Evolutionary conservation across 306 rosid species (phyloP).

Genomic region (Rubus parviflorus): DNA sequence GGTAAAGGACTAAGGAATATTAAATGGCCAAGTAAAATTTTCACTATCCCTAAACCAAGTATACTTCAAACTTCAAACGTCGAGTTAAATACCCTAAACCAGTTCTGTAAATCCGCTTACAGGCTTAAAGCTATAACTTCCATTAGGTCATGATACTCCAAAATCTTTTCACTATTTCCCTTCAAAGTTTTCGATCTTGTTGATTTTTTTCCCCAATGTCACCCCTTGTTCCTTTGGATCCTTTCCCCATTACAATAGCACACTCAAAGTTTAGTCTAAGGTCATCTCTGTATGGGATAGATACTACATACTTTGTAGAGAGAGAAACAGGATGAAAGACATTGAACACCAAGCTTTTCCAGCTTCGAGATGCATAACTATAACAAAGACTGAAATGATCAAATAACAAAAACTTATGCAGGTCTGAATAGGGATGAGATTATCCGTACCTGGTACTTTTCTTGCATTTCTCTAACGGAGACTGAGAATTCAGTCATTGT

Average conservation of each 20-base stretch:
- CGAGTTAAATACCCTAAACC: not conserved
- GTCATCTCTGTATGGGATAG: not conserved
- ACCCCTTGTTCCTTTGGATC: not conserved
- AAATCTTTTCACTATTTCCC: not conserved
- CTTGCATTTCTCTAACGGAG: constrained; percentile 95
- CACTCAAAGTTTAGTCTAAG: not conserved
- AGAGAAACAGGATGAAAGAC: not conserved
- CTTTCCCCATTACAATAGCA: not conserved
- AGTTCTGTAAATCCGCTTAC: not conserved
- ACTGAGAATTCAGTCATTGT: constrained; percentile 98
- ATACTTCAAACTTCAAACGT: not conserved
- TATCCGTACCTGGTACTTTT: constrained; percentile 66
- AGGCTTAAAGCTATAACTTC: not conserved
- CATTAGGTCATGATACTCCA: not conserved
- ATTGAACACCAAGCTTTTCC: not conserved
- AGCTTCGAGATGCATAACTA: not conserved
- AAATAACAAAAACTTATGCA: not conserved
- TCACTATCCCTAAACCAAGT: not conserved
- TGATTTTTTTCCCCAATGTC: too few relatives aligned
- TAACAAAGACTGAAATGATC: not conserved
- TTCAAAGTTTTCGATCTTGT: not conserved
- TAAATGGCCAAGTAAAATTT: not conserved
- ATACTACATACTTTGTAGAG: not conserved
- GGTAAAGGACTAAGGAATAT: not conserved
- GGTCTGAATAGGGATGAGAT: constrained; percentile 1